A percentile compares a stretch with the other conserved stretches of the same genome.
These are phyloP conservation scores for Neophaeococcomyces mojaviensis DNA, from an alignment of 2,329 filamentous ascomycete species.

Conservation along the genomic window DNA sequence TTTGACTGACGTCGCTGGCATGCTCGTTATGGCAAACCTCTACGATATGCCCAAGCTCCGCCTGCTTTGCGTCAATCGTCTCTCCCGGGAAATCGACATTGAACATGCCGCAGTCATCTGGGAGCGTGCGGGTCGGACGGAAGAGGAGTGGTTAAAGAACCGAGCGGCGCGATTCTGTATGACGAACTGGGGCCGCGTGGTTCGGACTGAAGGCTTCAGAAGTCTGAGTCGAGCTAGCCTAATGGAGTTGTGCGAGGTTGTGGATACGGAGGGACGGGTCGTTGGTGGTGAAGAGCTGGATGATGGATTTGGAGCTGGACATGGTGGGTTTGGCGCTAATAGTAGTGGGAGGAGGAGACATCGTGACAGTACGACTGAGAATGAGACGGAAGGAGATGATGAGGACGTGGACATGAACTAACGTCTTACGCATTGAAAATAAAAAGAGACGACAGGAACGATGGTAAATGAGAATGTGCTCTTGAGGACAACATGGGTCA, in stretches of 20 bases:
- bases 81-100: constrained; percentile 85
- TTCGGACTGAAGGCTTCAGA: constrained; percentile 80
- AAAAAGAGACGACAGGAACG: too few relatives aligned
- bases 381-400: constrained; percentile 37
- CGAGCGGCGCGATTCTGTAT: constrained; percentile 83
- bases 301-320: constrained; percentile 37
- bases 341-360: constrained; percentile 21
- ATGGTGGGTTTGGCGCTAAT: constrained; percentile 25
- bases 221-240: constrained; percentile 69
- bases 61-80: constrained; percentile 79
- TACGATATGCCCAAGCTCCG: constrained; percentile 95
- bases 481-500: too few relatives aligned
- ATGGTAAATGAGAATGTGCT: too few relatives aligned
- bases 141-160: constrained; percentile 87
- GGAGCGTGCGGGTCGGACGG: constrained; percentile 84
- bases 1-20: constrained; percentile 79
- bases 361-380: constrained; percentile 30
- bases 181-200: constrained; percentile 88
- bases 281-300: constrained; percentile 79
- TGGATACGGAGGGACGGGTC: constrained; percentile 86
- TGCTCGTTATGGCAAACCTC: constrained; percentile 95
- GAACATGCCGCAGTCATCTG: constrained; percentile 93
- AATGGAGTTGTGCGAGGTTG: constrained; percentile 86
- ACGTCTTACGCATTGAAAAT: not conserved
- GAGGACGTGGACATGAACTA: constrained; percentile 39